These are phyloP conservation scores for Leavenworthia alabamica DNA, from an alignment of 345 rosid genomes.

Conservation along the genomic window DNA sequence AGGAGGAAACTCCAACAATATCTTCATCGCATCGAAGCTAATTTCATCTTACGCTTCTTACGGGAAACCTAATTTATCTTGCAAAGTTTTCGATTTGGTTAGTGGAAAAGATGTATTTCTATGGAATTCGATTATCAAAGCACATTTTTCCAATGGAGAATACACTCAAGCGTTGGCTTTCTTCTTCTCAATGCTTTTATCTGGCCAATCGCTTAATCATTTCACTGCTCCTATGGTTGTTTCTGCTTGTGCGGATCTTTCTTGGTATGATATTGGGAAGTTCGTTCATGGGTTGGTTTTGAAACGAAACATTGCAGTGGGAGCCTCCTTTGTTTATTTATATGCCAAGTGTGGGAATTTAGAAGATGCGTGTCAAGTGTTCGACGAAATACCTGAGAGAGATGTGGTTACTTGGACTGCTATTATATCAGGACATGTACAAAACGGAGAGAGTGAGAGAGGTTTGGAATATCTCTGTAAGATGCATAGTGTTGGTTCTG, in stretches of 20 bases:
- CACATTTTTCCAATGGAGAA: constrained; percentile 51
- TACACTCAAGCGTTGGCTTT: constrained; percentile 36
- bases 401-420: constrained; percentile 71
- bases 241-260: constrained; percentile 52
- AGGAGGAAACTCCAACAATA: constrained; percentile 42
- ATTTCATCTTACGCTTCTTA: constrained; percentile 46
- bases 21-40: constrained; percentile 56
- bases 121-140: constrained; percentile 66
- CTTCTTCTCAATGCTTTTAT: constrained; percentile 41
- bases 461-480: constrained; percentile 43
- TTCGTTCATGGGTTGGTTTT: constrained; percentile 43
- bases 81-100: constrained; percentile 36
- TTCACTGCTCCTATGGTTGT: constrained; percentile 65
- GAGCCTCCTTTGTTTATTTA: constrained; percentile 55
- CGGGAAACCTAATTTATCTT: constrained; percentile 31
- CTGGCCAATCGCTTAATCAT: constrained; percentile 30
- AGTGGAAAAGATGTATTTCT: constrained; percentile 46
- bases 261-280: constrained; percentile 34
- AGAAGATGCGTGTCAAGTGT: constrained; percentile 38
- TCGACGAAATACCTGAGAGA: constrained; percentile 54
- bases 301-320: constrained; percentile 43
- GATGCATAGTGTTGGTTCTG: constrained; percentile 41
- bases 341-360: constrained; percentile 44
- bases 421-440: constrained; percentile 54
- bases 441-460: constrained; percentile 49